Evolutionary conservation across 1,139 yeast species (phyloP), one percentile per base, ranked within the genome.

Genomic region (Hansenula lynferdii): DNA sequence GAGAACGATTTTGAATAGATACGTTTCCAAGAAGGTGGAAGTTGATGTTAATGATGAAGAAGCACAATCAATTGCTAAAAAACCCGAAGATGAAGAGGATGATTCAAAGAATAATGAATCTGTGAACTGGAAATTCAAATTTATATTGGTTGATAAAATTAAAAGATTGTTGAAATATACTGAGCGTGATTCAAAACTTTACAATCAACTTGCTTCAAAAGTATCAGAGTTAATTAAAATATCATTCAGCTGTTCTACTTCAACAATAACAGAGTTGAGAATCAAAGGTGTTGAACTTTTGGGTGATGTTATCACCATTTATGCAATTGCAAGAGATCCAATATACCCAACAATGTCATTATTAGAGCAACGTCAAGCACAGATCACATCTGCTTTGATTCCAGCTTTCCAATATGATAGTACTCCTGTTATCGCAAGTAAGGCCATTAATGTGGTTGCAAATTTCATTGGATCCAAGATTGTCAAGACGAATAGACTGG

Each of bases 311-410:
- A 60, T 81, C 31, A 59, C 58, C n/a, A 59, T 62, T 2, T 70
- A 68, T 48, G 68, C 75, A 10, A 66, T 65, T 25, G 63, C 80
- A 41, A 75, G 70, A 11, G 96, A 87, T 56, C 89, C 94, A 0
- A 73, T 83, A 33, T 83, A 81, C 50, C 81, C 85, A 0, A 80
- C 80, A 2, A 75, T 75, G 10, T 77, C 94, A 0, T 69, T 89
- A 11, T 66, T 92, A 41, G 96, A 86, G 50, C 97, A 89, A 59
- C 95, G 85, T 53, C 97, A 92, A 54, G 97, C 97, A 0, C 97
- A 89, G 52, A 85, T 92, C 15, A 83, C 87, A 11, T 82, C 96
- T 45, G 95, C 97, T 0, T 69, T 92, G 42, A 75, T 89, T 35
- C 96, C 97, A 0, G 87, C 95, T n/a, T 92, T 92, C 61, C 74